These are phyloP conservation scores for Mortierella sp. DNA, from an alignment of 371 early-diverging fungal species.

Conservation along the genomic window DNA sequence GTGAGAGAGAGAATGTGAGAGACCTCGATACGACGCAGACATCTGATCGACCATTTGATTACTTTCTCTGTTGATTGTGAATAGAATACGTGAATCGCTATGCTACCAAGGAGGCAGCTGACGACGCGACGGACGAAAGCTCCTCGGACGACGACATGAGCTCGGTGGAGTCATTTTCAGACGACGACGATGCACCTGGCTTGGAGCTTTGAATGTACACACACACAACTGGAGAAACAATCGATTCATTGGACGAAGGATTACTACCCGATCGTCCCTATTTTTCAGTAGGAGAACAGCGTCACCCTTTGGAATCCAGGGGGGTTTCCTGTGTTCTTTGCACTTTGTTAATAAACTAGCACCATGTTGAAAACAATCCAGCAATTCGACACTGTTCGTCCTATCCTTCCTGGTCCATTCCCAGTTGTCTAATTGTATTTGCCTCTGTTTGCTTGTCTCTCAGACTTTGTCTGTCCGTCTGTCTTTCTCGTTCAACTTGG, in stretches of 20 bases:
- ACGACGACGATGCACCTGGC: constrained; percentile 83
- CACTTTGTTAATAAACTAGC: constrained; percentile 6
- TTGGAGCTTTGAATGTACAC: constrained; percentile 73
- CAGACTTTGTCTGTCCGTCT: too few species aligned
- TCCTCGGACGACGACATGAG: constrained; percentile 84
- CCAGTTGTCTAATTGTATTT: too few species aligned
- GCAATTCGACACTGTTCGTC: too few species aligned
- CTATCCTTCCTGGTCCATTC: too few species aligned
- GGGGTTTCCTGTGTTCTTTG: neutral
- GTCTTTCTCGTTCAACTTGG: neutral
- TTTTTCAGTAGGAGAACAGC: neutral
- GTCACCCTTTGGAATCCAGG: neutral
- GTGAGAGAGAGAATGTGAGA: neutral
- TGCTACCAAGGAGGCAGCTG: constrained; percentile 92
- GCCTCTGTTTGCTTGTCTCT: too few species aligned
- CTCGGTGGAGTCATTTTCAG: constrained; percentile 82
- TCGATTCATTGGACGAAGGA: neutral
- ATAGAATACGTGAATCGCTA: constrained; percentile 87
- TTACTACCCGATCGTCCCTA: neutral
- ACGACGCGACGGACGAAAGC: constrained; percentile 83
- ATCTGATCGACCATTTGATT: neutral
- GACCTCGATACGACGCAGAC: neutral
- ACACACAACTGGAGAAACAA: neutral
- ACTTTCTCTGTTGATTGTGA: neutral
- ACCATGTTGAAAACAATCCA: too few species aligned